Percentiles rank a stretch among this genome's conserved stretches.
Conservation (phyloP, 495 filamentous ascomycete species). For the Aspergillus hancockii region DNA sequence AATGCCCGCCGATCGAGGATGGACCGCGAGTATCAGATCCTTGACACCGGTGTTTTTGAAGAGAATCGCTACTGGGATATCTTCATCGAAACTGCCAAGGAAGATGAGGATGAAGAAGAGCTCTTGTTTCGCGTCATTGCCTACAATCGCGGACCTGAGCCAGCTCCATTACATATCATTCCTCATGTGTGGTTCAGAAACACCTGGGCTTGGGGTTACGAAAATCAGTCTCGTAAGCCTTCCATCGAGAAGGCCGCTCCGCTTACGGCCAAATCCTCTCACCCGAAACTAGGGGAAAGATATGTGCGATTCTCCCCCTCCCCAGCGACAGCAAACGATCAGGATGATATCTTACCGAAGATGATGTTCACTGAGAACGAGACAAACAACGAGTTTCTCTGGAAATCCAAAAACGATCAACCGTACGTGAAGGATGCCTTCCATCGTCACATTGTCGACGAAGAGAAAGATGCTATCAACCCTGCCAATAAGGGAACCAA, state of each 20-base stretch:
- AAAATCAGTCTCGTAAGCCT: slow-evolving; percentile 71
- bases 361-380: slow-evolving; percentile 95
- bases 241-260: slow-evolving; percentile 63
- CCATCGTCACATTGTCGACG: slow-evolving; percentile 81
- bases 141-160: slow-evolving; percentile 90
- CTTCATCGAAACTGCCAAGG: slow-evolving; percentile 94
- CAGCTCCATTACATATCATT: slow-evolving; percentile 87
- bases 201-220: slow-evolving; percentile 90
- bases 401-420: slow-evolving; percentile 71
- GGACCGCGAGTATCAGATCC: slow-evolving; percentile 86
- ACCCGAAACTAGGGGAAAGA: slow-evolving; percentile 75
- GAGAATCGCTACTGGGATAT: slow-evolving; percentile 96
- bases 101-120: slow-evolving; percentile 84
- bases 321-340: slow-evolving; percentile 73
- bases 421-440: slow-evolving; percentile 95
- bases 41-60: slow-evolving; percentile 90
- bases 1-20: slow-evolving; percentile 73
- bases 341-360: slow-evolving; percentile 79
- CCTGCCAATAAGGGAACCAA: slow-evolving; percentile 82
- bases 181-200: slow-evolving; percentile 97
- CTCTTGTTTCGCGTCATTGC: slow-evolving; percentile 92
- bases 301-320: slow-evolving; percentile 88
- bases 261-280: slow-evolving; percentile 69
- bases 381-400: slow-evolving; percentile 78
- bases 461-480: slow-evolving; percentile 78